Base-by-base conservation (phyloP, 2,329 filamentous ascomycete genomes). In the Beauveria bassiana region DNA sequence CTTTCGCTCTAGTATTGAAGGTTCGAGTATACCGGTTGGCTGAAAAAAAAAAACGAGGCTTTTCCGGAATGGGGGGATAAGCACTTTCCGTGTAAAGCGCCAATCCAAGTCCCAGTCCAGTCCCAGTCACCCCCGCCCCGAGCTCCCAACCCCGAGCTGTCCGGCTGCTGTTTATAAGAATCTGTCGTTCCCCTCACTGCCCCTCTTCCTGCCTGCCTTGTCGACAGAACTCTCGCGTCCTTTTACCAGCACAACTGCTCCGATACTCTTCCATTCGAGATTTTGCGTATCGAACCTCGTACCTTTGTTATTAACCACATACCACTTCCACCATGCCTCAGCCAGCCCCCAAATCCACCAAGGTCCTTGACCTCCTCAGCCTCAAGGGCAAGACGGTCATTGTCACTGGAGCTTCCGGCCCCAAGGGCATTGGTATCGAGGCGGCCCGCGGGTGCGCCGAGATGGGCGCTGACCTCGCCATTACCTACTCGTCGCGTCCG, bases 301-400 rank as follows among this genome's bases (percentile, higher is more conserved):
- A 55, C 10, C 16, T 20, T 18, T 54, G 0, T 24, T 31, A 28
- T 43, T 43, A 28, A 24, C 18, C 49, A n/a, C 5, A n/a, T 28
- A 43, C 40, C n/a, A 38, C 20, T 5, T 18, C 18, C 43, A 71
- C 31, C 59, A 84, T 86, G 83, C 81, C 82, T 77, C 77, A 82
- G 68, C 66, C 74, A 70, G 74, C 86, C 64, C 85, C 86, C 69
- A 73, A 83, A 69, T 76, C 84, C 65, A 77, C 78, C 65, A 78
- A 77, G 68, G 81, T 90, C 68, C 73, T 79, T 65, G 87, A 87
- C 70, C 83, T 90, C 67, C 87, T 91, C 75, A 88, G 85, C 68
- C 79, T 90, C 64, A 88, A 88, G 75, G 86, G 87, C 68, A 88
- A 88, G 74, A 88, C 88, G 56, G 84, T 88, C 66, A 83, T 90